phyloP scores from a whole-genome alignment of 1,284 basidiomycete species.

The Austroboletus niveus region DNA sequence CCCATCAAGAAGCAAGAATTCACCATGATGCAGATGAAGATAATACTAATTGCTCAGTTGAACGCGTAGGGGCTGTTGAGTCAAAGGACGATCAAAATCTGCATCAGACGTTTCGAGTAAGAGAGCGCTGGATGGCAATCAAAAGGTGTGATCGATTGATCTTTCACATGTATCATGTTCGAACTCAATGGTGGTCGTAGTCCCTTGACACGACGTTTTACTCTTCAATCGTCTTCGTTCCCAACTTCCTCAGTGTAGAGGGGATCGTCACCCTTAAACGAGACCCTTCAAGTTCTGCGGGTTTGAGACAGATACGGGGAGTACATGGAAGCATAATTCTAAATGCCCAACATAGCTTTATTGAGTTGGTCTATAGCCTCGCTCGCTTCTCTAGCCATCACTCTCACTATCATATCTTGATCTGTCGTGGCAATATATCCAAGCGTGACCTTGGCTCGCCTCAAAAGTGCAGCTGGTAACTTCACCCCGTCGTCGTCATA shows the following conservation, averaged over 20 bases:
- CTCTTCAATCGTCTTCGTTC: constrained; percentile 24
- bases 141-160: not conserved
- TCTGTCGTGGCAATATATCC: constrained; percentile 74
- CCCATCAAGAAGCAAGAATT: no score
- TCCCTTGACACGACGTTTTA: constrained; percentile 20
- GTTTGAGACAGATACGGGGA: constrained; percentile 90
- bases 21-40: no score
- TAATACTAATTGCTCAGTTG: no score
- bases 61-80: no score
- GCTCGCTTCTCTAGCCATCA: constrained; percentile 76
- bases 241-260: no score
- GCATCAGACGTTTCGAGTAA: constrained; percentile 53
- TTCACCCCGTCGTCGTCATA: constrained; percentile 38
- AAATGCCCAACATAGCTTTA: constrained; percentile 47
- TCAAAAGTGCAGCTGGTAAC: constrained; percentile 42
- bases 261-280: constrained; percentile 61
- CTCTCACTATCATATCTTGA: constrained; percentile 66
- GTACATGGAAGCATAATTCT: constrained; percentile 43
- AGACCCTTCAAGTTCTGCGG: constrained; percentile 58
- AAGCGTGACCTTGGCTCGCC: constrained; percentile 61
- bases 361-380: constrained; percentile 57
- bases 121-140: constrained; percentile 45
- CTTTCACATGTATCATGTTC: no score
- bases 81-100: constrained; percentile 46
- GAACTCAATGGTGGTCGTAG: constrained; percentile 23